Evolutionary conservation across 148 eudicot genomes (phyloP), one percentile per base, ranked within the genome.

Genomic region (Spergularia marina): DNA sequence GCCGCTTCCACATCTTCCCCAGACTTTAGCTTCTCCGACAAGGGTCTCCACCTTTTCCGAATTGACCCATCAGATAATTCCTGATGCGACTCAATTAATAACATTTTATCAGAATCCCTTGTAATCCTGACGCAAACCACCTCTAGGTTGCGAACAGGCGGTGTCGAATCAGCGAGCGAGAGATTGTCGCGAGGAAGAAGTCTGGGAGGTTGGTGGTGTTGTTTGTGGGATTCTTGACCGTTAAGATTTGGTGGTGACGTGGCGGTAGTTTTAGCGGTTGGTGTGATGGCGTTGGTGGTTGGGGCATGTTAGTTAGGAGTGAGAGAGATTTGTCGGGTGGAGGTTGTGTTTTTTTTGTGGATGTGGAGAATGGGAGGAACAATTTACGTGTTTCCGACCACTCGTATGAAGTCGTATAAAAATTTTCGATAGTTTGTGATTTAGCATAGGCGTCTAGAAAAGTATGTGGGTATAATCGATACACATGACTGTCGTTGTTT

Each of bases 1-100:
- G 87, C 92, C 0, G 80, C 75, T n/a, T 90, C 94, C 0, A 92
- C 75, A 16, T 86, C 89, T 80, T 81, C 98, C 12, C 77, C 89
- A 2, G 91, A 86, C 81, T 88, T 91, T 91, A 91, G 81, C 63
- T 91, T 91, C 85, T 91, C 96, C 25, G 92, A 89, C 16, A 89
- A 71, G 0, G 90, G 94, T 44, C 97, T 74, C 5, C 74, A 70
- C 53, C 99, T 80, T 9, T 25, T 21, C 30, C 99, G 78, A 7
- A 91, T 77, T 1, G 83, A 74, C 15, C 99, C 97, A 36, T 95
- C 88, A 0, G 97, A 95, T 10, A 95, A 80, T 62, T 89, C 92
- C 75, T 95, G 97, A 53, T 89, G 91, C 17, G 91, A 86, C 55
- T 95, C 99, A 15, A 95, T 44, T 4, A 95, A 83, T 5, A 86